phyloP scores from a whole-genome alignment of 83 land plant genomes.

The Picea abies region DNA sequence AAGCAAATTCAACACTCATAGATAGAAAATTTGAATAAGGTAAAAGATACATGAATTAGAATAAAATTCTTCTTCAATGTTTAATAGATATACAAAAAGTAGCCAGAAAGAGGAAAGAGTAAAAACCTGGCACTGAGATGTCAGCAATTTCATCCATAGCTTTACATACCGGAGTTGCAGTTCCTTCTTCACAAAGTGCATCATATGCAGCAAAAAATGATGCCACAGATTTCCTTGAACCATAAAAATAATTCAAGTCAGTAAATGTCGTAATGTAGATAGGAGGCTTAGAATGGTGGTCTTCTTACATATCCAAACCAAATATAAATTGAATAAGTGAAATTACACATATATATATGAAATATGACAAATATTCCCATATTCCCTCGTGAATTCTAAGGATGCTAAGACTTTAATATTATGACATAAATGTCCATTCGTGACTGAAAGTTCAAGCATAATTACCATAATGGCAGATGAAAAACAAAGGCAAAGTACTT shows the following conservation, averaged over 20 bases:
- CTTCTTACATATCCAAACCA: background rate
- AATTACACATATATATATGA: background rate
- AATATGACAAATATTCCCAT: too few species aligned
- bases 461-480: too few species aligned
- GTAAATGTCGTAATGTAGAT: background rate
- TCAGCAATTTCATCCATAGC: slow-evolving; percentile 93
- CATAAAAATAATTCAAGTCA: slow-evolving; percentile 8
- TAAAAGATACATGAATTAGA: background rate
- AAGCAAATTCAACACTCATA: background rate
- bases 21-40: background rate
- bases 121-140: slow-evolving; percentile 75
- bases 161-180: slow-evolving; percentile 78
- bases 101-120: background rate
- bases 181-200: slow-evolving; percentile 96
- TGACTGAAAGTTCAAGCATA: too few species aligned
- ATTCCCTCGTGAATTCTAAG: too few species aligned
- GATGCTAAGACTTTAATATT: too few species aligned
- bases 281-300: background rate
- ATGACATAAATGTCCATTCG: too few species aligned
- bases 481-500: too few species aligned
- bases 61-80: background rate
- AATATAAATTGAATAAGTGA: background rate
- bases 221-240: slow-evolving; percentile 77
- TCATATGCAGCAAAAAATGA: slow-evolving; percentile 96
- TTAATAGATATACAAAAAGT: background rate